phyloP scores from a whole-genome alignment of 371 early-diverging fungal genomes.

The Actinomortierella wolfii region DNA sequence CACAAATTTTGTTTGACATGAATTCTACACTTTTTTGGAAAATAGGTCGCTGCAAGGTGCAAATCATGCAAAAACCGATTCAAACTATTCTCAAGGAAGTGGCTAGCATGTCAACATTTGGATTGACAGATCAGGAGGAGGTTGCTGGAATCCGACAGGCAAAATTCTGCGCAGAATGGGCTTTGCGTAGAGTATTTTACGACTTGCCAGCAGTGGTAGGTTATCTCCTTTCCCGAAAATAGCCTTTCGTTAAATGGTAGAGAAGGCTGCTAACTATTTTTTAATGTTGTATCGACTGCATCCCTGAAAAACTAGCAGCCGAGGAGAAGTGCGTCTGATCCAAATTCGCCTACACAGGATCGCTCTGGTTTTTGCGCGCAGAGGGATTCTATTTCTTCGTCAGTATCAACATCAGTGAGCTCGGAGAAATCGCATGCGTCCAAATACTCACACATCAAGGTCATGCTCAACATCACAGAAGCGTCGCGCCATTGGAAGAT shows the following conservation, averaged over 20 bases:
- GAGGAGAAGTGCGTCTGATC: too few species aligned
- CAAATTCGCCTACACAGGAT: too few species aligned
- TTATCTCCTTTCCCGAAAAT: too few species aligned
- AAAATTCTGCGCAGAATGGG: slow-evolving; percentile 45
- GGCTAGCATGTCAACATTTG: slow-evolving; percentile 23
- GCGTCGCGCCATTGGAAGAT: slow-evolving; percentile 49
- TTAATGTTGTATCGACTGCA: not conserved
- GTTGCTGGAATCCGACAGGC: slow-evolving; percentile 34
- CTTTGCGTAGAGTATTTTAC: slow-evolving; percentile 33
- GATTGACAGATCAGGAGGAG: slow-evolving; percentile 29
- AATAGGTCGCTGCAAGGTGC: slow-evolving; percentile 29
- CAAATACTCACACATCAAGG: slow-evolving; percentile 23
- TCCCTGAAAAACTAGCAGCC: not conserved
- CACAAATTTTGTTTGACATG: too few species aligned
- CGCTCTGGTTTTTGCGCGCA: too few species aligned
- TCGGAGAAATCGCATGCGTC: not conserved
- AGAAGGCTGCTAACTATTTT: not conserved
- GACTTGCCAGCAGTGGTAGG: slow-evolving; percentile 23
- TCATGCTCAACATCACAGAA: slow-evolving; percentile 47
- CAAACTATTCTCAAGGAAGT: slow-evolving; percentile 14
- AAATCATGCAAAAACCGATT: slow-evolving; percentile 35
- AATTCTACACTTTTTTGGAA: not conserved
- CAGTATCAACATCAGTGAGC: too few species aligned
- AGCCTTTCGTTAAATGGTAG: too few species aligned
- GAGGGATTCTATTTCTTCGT: too few species aligned